These are phyloP conservation scores for Oehlia diaphana DNA, from an alignment of 192 early-diverging fungal species.

Conservation along the genomic window DNA sequence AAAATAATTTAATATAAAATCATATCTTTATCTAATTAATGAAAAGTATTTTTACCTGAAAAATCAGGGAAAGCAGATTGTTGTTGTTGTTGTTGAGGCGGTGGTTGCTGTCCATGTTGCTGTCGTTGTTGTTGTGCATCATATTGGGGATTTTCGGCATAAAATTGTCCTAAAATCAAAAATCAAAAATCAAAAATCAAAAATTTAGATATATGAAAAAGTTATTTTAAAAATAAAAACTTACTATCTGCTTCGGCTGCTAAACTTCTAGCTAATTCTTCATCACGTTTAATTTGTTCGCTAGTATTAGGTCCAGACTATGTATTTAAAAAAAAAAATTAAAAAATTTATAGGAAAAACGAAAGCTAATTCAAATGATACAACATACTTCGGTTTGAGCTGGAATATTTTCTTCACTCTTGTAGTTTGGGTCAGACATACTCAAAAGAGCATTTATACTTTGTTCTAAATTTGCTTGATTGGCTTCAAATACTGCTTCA, in stretches of 20 bases:
- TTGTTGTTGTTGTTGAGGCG: constrained; percentile 34
- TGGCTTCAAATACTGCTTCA: constrained; percentile 51
- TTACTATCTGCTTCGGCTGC: constrained; percentile 50
- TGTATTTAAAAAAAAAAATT: background rate
- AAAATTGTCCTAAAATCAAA: constrained; percentile 16
- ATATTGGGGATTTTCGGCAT: constrained; percentile 9
- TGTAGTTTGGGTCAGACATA: constrained; percentile 59
- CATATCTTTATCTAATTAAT: background rate
- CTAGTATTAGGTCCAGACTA: constrained; percentile 38
- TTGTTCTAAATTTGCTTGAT: constrained; percentile 46
- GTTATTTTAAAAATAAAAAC: constrained; percentile 27
- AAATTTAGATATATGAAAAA: background rate
- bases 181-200: background rate
- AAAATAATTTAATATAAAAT: constrained; percentile 1
- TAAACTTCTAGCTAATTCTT: constrained; percentile 53
- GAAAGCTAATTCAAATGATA: background rate
- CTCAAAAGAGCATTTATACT: constrained; percentile 51
- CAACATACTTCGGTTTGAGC: constrained; percentile 13
- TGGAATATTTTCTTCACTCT: constrained; percentile 35
- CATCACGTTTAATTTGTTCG: constrained; percentile 56
- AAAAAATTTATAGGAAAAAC: background rate
- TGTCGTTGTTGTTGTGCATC: constrained; percentile 29
- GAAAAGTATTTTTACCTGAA: background rate
- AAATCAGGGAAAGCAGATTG: constrained; percentile 32
- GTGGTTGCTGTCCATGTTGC: constrained; percentile 36